phyloP scores from a whole-genome alignment of 208 protist genomes.

The Crithidia fasciculata region DNA sequence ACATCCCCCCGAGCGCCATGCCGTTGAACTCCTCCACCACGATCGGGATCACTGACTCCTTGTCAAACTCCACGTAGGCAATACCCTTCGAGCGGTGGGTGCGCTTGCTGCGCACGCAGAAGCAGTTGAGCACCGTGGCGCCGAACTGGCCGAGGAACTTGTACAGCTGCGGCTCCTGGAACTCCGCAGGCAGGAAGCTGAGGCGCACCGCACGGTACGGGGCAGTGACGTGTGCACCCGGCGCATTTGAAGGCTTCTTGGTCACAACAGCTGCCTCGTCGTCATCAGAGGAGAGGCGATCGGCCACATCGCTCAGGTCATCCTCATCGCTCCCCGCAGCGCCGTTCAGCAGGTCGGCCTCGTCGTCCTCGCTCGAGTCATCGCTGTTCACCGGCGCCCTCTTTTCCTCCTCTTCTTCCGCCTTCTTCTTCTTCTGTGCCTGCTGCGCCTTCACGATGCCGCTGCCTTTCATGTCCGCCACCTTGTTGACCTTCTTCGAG shows the following conservation, averaged over 20 bases:
- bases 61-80: constrained; percentile 90
- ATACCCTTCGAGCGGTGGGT: constrained; percentile 87
- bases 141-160: constrained; percentile 91
- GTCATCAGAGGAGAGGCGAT: constrained; percentile 33
- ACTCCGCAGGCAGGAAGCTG: constrained; percentile 81
- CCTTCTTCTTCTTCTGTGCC: background rate
- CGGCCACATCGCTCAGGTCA: constrained; percentile 35
- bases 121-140: constrained; percentile 83
- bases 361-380: constrained; percentile 24
- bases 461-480: constrained; percentile 34
- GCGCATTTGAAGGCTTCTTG: constrained; percentile 1
- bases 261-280: constrained; percentile 23
- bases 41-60: constrained; percentile 57
- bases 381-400: constrained; percentile 28
- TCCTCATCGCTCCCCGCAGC: constrained; percentile 18
- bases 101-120: constrained; percentile 87
- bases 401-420: constrained; percentile 18
- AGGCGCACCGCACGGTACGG: constrained; percentile 79
- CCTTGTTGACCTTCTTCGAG: constrained; percentile 30
- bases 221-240: constrained; percentile 24
- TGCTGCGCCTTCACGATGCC: constrained; percentile 54
- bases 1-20: constrained; percentile 81
- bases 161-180: constrained; percentile 88
- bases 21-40: constrained; percentile 90
- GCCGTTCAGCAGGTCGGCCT: constrained; percentile 35